phyloP scores from a whole-genome alignment of 305 asterid species.

The Fraxinus ornus region DNA sequence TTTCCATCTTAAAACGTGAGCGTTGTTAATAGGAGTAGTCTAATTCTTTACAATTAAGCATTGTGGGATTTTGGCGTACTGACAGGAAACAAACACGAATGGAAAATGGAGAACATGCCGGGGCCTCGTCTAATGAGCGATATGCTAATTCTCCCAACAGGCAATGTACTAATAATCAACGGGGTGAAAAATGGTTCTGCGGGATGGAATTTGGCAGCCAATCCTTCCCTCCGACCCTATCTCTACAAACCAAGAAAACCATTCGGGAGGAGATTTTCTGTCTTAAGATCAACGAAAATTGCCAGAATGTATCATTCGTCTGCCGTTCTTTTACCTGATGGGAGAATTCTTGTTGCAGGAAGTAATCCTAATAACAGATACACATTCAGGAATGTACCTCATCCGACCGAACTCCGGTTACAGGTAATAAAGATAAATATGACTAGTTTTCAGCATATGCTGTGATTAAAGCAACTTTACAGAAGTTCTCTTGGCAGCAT shows the following conservation, averaged over 20 bases:
- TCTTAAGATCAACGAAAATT: slow-evolving; percentile 43
- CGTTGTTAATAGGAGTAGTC: background rate
- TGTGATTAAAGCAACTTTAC: background rate
- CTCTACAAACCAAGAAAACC: slow-evolving; percentile 48
- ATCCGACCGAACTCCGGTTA: slow-evolving; percentile 61
- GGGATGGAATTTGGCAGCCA: slow-evolving; percentile 40
- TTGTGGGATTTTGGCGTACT: background rate
- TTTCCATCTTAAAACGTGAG: background rate
- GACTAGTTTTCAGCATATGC: background rate
- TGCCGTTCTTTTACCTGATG: slow-evolving; percentile 55
- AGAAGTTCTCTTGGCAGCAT: background rate
- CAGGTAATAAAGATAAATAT: slow-evolving; percentile 19
- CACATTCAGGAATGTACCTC: slow-evolving; percentile 28
- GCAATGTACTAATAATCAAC: slow-evolving; percentile 59
- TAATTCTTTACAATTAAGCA: background rate
- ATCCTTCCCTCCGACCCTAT: slow-evolving; percentile 48
- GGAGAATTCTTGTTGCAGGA: slow-evolving; percentile 62
- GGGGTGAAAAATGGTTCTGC: slow-evolving; percentile 56
- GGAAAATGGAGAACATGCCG: slow-evolving; percentile 73
- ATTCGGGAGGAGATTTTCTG: slow-evolving; percentile 39
- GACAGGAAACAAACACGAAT: slow-evolving; percentile 37
- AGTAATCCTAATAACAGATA: slow-evolving; percentile 55
- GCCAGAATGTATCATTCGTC: slow-evolving; percentile 66
- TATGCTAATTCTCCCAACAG: slow-evolving; percentile 62
- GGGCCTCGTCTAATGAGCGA: slow-evolving; percentile 54